Evolutionary conservation across 2,329 filamentous ascomycete species (phyloP).

Genomic region (Fusarium anthophilum): DNA sequence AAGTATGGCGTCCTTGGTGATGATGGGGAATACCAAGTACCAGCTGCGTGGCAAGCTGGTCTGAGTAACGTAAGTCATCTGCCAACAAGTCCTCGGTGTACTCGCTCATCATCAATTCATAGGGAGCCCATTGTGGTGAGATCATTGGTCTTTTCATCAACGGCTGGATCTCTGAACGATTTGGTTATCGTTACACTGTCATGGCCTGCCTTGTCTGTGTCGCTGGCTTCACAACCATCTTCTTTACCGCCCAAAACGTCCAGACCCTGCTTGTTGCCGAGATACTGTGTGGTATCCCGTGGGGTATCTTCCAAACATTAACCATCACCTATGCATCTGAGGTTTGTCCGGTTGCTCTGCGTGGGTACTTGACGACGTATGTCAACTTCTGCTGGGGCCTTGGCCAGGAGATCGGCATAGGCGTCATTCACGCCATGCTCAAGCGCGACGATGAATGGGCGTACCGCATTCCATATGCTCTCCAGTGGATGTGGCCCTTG

Average conservation of each 20-base stretch:
- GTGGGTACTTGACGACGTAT: constrained; percentile 77
- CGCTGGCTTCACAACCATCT: constrained; percentile 68
- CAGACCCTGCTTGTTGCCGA: constrained; percentile 68
- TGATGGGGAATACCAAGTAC: constrained; percentile 62
- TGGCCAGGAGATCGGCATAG: constrained; percentile 78
- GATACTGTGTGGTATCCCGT: constrained; percentile 70
- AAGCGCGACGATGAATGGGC: constrained; percentile 73
- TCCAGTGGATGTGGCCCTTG: constrained; percentile 83
- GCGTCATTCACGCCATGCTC: constrained; percentile 76
- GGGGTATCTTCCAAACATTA: constrained; percentile 68
- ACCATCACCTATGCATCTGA: constrained; percentile 75
- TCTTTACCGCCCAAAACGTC: constrained; percentile 71
- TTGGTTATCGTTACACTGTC: constrained; percentile 73
- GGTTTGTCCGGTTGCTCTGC: constrained; percentile 76
- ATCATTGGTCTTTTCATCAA: constrained; percentile 74
- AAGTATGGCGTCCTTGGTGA: constrained; percentile 63
- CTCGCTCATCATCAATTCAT: constrained; percentile 35
- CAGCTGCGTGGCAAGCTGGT: constrained; percentile 70
- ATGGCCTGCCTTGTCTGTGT: constrained; percentile 65
- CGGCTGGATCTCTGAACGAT: constrained; percentile 72
- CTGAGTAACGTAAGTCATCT: constrained; percentile 60
- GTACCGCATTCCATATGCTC: constrained; percentile 74
- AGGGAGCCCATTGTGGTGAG: constrained; percentile 67
- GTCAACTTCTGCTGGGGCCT: constrained; percentile 82
- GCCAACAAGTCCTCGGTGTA: not conserved